Base-by-base conservation (phyloP, 106 monocot genomes). In the Vanilla planifolia region DNA sequence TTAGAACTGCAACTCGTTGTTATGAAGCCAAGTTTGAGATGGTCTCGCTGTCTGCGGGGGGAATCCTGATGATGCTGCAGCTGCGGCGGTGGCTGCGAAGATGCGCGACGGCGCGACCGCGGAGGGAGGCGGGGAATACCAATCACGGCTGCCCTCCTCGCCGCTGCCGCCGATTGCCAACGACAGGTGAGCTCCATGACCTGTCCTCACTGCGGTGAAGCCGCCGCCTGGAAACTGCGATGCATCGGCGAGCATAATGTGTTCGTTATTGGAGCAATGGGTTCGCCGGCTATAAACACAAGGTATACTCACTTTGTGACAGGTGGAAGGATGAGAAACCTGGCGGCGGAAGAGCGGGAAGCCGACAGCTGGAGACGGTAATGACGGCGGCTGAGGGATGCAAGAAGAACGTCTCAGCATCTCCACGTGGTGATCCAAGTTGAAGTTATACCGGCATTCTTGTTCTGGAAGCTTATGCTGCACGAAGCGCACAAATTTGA, bases 61-160 rank as follows among this genome's bases (percentile, higher is more conserved):
- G 80, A 85, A 85, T 80, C 85, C 80, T 77, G 80, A 85, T 80
- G 85, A 79, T 85, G 85, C 80, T 80, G 85, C 85, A 66, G 67
- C 51, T 2, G 33, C 37, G 59, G 67, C 32, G 22, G 50, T 25
- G 24, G 50, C 25, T 8, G 50, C 22, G 50, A 8, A 2, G 2
- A 29, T 32, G 15, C 40, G 53, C 3, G 29, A 30, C 16, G 14
- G 3, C 29, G 8, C 34, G 34, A 19, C 20, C 20, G 53, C 11
- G 15, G 29, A 5, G 27, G 37, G 16, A n/a, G 45, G 53, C 30
- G 13, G 53, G 10, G 32, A 37, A 5, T 5, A n/a, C n/a, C n/a
- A n/a, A n/a, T n/a, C 32, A 27, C 27, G 32, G 27, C 13, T 13
- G 28, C 27, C 24, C 13, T 27, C 27, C 13, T 20, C 28, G 33